phyloP scores from a whole-genome alignment of 768 basidiomycete genomes.

The Paxillus rubicundulus region DNA sequence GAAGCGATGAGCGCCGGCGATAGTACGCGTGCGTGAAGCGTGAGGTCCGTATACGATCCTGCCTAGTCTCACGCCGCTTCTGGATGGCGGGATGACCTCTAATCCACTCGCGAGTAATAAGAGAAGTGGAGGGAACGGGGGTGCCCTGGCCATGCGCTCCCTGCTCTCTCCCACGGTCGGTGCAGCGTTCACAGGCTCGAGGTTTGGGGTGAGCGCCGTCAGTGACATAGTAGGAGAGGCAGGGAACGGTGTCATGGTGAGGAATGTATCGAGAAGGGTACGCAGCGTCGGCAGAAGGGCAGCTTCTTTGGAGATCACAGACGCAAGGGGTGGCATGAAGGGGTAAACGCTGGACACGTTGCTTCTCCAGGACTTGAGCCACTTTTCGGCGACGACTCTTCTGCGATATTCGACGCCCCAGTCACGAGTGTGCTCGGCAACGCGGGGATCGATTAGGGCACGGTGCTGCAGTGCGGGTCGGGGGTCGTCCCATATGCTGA shows the following conservation, averaged over 20 bases:
- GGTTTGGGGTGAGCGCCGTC: slow-evolving; percentile 13
- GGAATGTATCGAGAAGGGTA: slow-evolving; percentile 33
- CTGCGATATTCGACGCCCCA: slow-evolving; percentile 25
- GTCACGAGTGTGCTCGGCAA: slow-evolving; percentile 16
- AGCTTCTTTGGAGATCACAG: background rate
- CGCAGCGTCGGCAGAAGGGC: slow-evolving; percentile 21
- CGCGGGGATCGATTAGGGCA: slow-evolving; percentile 23
- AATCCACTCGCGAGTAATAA: slow-evolving; percentile 22
- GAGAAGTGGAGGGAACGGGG: slow-evolving; percentile 32
- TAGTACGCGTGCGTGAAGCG: background rate
- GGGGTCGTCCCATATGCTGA: slow-evolving; percentile 51
- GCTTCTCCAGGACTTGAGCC: slow-evolving; percentile 25
- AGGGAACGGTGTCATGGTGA: slow-evolving; percentile 33
- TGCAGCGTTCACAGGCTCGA: background rate
- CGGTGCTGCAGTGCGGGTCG: slow-evolving; percentile 32
- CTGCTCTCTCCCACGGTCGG: slow-evolving; percentile 4
- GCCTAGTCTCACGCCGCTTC: slow-evolving; percentile 19
- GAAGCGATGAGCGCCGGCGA: too few relatives aligned
- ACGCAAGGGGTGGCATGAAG: background rate
- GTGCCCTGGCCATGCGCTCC: slow-evolving; percentile 28
- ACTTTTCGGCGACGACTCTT: slow-evolving; percentile 20
- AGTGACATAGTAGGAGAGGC: slow-evolving; percentile 21
- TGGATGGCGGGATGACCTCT: slow-evolving; percentile 16
- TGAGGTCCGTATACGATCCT: slow-evolving; percentile 22
- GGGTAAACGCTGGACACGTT: slow-evolving; percentile 5